A percentile compares a stretch with the other conserved stretches of the same genome.
These are phyloP conservation scores for Phytopythium montanum DNA, from an alignment of 352 stramenopile species.

Conservation along the genomic window DNA sequence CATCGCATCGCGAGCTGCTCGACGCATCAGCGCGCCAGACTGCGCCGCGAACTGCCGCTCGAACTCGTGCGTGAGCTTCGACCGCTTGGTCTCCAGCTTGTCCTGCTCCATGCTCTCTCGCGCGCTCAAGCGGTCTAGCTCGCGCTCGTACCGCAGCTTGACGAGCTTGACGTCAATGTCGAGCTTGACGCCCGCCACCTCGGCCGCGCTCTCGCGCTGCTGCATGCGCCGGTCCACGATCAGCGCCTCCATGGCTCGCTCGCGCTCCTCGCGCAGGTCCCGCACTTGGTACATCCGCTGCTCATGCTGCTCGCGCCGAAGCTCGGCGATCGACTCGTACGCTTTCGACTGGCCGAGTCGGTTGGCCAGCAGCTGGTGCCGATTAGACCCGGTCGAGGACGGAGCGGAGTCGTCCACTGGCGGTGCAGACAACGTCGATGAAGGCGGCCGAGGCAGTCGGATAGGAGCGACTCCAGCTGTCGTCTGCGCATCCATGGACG, in stretches of 20 bases:
- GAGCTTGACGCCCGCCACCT: slow-evolving; percentile 53
- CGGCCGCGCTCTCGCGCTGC: slow-evolving; percentile 53
- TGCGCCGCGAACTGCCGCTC: slow-evolving; percentile 52
- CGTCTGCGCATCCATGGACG: slow-evolving; percentile 13
- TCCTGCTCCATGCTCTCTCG: slow-evolving; percentile 46
- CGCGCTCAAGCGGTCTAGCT: slow-evolving; percentile 39
- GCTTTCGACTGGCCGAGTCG: slow-evolving; percentile 30
- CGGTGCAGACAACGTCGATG: neutral
- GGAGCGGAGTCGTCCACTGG: neutral
- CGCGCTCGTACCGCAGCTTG: slow-evolving; percentile 50
- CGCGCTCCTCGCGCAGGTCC: slow-evolving; percentile 57
- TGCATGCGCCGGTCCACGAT: slow-evolving; percentile 69
- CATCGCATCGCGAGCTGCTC: slow-evolving; percentile 40
- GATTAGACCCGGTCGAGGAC: slow-evolving; percentile 27
- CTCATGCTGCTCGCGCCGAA: slow-evolving; percentile 35
- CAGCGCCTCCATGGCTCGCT: slow-evolving; percentile 55
- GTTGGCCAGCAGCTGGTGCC: slow-evolving; percentile 52
- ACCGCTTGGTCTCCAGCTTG: slow-evolving; percentile 28
- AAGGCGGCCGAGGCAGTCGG: neutral
- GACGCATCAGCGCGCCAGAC: slow-evolving; percentile 62
- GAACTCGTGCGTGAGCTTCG: slow-evolving; percentile 48
- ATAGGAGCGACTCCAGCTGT: neutral
- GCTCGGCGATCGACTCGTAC: slow-evolving; percentile 33
- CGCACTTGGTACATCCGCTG: slow-evolving; percentile 41
- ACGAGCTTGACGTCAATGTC: slow-evolving; percentile 72